Percentiles rank a stretch among this genome's conserved stretches.
Evolutionary conservation across 495 filamentous ascomycete genomes (phyloP).

Genomic region (Collariella sp.): DNA sequence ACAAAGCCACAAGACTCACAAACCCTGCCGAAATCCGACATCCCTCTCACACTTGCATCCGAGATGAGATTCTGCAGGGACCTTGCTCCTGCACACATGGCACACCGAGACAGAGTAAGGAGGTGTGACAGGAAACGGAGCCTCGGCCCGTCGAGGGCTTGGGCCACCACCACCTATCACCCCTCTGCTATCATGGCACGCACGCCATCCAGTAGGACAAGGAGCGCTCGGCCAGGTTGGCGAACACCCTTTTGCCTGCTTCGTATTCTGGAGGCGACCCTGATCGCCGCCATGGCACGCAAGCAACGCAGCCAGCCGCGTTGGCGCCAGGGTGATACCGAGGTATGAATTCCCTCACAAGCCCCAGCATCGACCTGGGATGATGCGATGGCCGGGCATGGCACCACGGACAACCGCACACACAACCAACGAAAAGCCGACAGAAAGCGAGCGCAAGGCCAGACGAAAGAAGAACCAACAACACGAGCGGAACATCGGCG

Average conservation of each 20-base stretch:
- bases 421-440: too few relatives aligned
- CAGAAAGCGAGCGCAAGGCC: conserved; percentile 25
- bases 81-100: neutral
- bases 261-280: neutral
- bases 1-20: neutral
- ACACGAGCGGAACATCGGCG: conserved; percentile 3
- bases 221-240: neutral
- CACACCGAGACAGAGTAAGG: neutral
- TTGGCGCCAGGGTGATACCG: conserved; percentile 7
- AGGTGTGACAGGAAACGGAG: neutral
- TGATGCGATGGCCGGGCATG: neutral
- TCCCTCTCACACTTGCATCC: conserved; percentile 10
- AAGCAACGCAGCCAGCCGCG: conserved; percentile 8
- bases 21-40: conserved; percentile 5
- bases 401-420: conserved; percentile 1
- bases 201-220: neutral
- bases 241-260: neutral
- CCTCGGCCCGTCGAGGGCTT: neutral
- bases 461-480: neutral
- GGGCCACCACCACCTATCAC: neutral
- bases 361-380: too few relatives aligned
- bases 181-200: neutral
- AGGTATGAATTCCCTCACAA: too few relatives aligned
- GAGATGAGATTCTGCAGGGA: conserved; percentile 27
- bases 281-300: conserved; percentile 5